Conservation (phyloP, 176 grass and related monocot genomes). For the Oryza punctata region DNA sequence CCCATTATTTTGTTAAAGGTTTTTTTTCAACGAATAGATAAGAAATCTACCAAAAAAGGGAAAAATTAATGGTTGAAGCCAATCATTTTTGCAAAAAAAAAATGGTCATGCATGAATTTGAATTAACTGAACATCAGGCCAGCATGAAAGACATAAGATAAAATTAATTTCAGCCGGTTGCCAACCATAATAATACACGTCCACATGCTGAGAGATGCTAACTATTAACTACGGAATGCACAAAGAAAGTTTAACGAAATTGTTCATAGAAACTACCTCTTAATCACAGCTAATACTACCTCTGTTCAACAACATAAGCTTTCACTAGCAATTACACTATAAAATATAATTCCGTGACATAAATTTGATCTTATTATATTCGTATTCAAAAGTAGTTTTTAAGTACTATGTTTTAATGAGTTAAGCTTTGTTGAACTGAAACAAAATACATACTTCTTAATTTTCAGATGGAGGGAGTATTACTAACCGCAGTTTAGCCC, state of each 20-base stretch:
- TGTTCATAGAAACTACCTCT: background rate
- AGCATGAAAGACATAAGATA: background rate
- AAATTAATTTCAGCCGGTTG: background rate
- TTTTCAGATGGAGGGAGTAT: background rate
- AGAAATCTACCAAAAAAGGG: background rate
- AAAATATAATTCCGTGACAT: no score
- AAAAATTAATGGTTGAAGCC: background rate
- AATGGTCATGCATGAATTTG: background rate
- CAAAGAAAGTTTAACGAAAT: background rate
- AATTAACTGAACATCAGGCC: background rate
- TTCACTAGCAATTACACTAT: no score
- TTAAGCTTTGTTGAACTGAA: no score
- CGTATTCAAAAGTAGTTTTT: no score
- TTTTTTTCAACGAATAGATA: background rate
- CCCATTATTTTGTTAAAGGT: background rate
- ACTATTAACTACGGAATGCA: background rate
- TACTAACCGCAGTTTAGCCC: slow-evolving; percentile 69
- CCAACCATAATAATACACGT: no score
- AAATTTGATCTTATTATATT: no score
- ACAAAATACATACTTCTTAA: background rate
- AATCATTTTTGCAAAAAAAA: background rate
- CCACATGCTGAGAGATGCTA: background rate
- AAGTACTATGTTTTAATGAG: no score
- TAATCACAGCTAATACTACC: no score
- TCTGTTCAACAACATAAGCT: no score